Base-by-base conservation (phyloP, 257 asterid species). In the Nemophila menziesii region DNA sequence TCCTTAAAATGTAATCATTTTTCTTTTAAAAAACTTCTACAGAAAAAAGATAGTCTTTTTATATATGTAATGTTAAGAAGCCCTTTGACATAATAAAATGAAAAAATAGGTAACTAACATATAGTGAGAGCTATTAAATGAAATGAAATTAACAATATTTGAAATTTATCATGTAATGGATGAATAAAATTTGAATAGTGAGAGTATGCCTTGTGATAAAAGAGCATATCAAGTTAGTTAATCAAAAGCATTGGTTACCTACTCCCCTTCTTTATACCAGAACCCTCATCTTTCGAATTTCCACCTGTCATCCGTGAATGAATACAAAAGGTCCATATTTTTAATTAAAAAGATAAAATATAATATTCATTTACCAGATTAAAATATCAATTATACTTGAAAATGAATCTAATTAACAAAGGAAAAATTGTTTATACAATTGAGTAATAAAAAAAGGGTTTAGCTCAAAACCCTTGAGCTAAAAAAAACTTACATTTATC, bases 291-390 rank as follows among this genome's bases (percentile, higher is more conserved):
- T 81, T 78, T 89, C 92, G 95, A 76, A 72, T 69, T 84, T 84
- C 93, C 95, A 89, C 87, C 95, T 80, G 95, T 90, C 95, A 89
- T 89, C 94, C 94, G 93, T 66, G 94, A 78, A 84, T 80, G 94
- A 78, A 80, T 79, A 74, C 76, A 76, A 78, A 77, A 89, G 89
- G 89, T 71, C 87, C 94, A 76, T 79, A 64, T 74, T 75, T 84
- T 89, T 89, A 84, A 74, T 70, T 73, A 51, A 71, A 54, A 70
- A 56, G 65, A 69, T 59, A 69, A 74, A 71, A 18, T 72, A n/a
- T n/a, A n/a, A n/a, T 57, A 81, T 69, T 68, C 70, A 66, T 68
- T 56, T 66, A 75, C 68, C 74, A 16, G 12, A 14, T 12, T 37
- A 24, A 17, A 5, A 38, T 15, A 40, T 15, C 22, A 24, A 51